A percentile compares a stretch with the other conserved stretches of the same genome.
Conservation (phyloP, 371 early-diverging fungal species). For the Syncephalastrum monosporum region DNA sequence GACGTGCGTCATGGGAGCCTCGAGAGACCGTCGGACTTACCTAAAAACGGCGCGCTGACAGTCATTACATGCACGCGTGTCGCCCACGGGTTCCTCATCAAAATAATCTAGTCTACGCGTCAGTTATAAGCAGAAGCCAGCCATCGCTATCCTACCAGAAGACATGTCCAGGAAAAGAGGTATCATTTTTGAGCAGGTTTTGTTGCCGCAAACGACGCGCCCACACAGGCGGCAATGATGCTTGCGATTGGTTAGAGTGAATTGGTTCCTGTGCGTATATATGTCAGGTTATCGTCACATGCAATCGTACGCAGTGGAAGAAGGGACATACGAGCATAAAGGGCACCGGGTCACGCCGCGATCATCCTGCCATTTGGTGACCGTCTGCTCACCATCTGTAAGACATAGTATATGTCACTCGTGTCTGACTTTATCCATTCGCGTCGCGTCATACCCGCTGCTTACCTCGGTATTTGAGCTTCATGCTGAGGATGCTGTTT, state of each 20-base stretch:
- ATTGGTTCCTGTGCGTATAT: conserved; percentile 29
- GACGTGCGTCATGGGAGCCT: conserved; percentile 16
- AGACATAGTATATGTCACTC: background rate
- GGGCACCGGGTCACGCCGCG: conserved; percentile 50
- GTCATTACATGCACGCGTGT: conserved; percentile 62
- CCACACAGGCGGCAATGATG: conserved; percentile 86
- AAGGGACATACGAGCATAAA: conserved; percentile 52
- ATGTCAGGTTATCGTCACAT: background rate
- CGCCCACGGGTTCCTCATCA: conserved; percentile 58
- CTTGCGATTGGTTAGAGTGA: conserved; percentile 59
- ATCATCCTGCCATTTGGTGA: conserved; percentile 71
- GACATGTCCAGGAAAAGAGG: conserved; percentile 57
- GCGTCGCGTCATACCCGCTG: background rate
- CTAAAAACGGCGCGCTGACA: conserved; percentile 57
- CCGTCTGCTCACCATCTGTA: conserved; percentile 59
- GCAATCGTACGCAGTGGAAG: too few relatives aligned
- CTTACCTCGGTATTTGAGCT: conserved; percentile 48
- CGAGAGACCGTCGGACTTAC: conserved; percentile 22
- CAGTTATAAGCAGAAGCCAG: too few relatives aligned
- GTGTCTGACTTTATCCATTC: background rate
- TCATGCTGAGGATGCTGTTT: conserved; percentile 46
- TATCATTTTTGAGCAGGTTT: conserved; percentile 58
- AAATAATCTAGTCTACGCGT: conserved; percentile 24
- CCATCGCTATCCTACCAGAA: conserved; percentile 34
- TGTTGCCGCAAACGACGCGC: conserved; percentile 65